Percentiles rank a stretch among this genome's conserved stretches.
These are phyloP conservation scores for Scutellaria barbata DNA, from an alignment of 257 asterid genomes.

Conservation along the genomic window DNA sequence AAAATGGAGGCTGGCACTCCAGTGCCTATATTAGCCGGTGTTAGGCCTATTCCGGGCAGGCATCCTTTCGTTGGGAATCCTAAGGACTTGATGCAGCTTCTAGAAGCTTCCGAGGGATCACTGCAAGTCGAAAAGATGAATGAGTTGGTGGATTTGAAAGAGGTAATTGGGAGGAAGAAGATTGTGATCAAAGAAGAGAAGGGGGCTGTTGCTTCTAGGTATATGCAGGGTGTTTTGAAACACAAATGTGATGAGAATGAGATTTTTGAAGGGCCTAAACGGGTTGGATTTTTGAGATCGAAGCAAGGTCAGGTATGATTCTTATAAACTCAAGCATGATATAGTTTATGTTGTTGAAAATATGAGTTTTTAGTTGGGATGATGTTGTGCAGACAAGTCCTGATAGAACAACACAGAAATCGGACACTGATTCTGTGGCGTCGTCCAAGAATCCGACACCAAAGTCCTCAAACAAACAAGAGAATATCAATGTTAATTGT, in stretches of 20 bases:
- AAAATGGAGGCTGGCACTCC: constrained; percentile 74
- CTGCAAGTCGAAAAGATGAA: not conserved
- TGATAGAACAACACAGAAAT: constrained; percentile 44
- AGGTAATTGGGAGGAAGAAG: constrained; percentile 48
- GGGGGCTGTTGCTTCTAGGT: constrained; percentile 71
- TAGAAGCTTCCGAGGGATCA: constrained; percentile 53
- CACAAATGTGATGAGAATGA: constrained; percentile 51
- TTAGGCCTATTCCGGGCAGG: constrained; percentile 78
- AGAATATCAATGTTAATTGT: constrained; percentile 37
- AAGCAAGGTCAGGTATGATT: constrained; percentile 69
- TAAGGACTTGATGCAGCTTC: constrained; percentile 79
- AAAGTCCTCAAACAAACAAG: constrained; percentile 60
- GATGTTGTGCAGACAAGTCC: constrained; percentile 40
- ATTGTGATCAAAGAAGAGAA: constrained; percentile 85
- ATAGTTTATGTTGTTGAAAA: not conserved
- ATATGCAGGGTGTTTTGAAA: constrained; percentile 70
- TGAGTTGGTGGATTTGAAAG: constrained; percentile 40
- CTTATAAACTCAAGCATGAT: not conserved
- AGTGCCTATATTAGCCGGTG: constrained; percentile 69
- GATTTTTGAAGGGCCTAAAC: constrained; percentile 42
- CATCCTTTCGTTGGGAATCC: constrained; percentile 85
- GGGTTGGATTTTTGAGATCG: constrained; percentile 39
- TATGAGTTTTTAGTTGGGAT: not conserved
- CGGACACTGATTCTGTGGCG: constrained; percentile 37
- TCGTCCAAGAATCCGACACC: constrained; percentile 40